These are phyloP conservation scores for Arachis stenosperma DNA, from an alignment of 306 rosid genomes.

Conservation along the genomic window DNA sequence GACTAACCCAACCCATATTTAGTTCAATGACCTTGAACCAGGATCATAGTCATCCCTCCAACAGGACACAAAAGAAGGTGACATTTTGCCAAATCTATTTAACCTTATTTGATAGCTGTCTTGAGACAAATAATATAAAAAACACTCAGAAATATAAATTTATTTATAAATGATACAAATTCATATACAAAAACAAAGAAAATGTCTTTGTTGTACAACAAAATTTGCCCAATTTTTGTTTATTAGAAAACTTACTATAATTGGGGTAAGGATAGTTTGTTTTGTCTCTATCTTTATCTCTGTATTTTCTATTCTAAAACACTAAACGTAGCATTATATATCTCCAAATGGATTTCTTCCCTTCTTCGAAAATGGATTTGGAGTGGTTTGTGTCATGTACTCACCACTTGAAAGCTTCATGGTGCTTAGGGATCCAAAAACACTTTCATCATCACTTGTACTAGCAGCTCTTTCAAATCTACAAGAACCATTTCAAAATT, in stretches of 20 bases:
- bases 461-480: conserved; percentile 48
- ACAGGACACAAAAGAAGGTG: conserved; percentile 8
- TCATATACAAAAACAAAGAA: too few species aligned
- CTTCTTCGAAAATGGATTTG: conserved; percentile 42
- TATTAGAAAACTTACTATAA: too few species aligned
- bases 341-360: conserved; percentile 74
- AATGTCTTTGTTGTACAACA: too few species aligned
- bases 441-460: conserved; percentile 35
- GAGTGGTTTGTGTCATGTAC: conserved; percentile 35
- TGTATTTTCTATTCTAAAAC: too few species aligned
- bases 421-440: conserved; percentile 39
- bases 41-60: neutral
- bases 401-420: conserved; percentile 43
- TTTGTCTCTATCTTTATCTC: too few species aligned
- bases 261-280: too few species aligned
- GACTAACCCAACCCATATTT: conserved; percentile 4
- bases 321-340: too few species aligned
- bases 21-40: conserved; percentile 2
- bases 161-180: too few species aligned
- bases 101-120: neutral
- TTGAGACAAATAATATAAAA: too few species aligned
- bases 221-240: too few species aligned
- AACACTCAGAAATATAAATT: too few species aligned
- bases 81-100: conserved; percentile 1
- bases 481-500: conserved; percentile 11